These are phyloP conservation scores for Scutellaria galericulata DNA, from an alignment of 257 asterid genomes.

Conservation along the genomic window DNA sequence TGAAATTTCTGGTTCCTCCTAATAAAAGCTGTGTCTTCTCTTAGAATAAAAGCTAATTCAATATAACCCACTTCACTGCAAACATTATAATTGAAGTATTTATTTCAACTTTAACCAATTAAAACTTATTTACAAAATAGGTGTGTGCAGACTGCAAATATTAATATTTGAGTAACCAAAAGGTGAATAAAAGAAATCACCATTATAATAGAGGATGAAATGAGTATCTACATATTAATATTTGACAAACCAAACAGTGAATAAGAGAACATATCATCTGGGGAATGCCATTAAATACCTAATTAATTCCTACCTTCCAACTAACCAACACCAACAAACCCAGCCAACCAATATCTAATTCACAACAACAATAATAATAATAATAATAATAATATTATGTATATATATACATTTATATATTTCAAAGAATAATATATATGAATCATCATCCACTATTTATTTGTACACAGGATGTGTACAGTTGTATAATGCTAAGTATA, in stretches of 20 bases:
- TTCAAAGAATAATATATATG: too few species aligned
- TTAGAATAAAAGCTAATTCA: slow-evolving; percentile 14
- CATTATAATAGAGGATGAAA: background rate
- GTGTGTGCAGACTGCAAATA: too few species aligned
- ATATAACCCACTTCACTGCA: background rate
- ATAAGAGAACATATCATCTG: slow-evolving; percentile 26
- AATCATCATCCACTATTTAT: too few species aligned
- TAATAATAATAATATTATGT: too few species aligned
- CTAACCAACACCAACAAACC: slow-evolving; percentile 52
- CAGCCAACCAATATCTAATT: slow-evolving; percentile 34
- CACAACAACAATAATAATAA: too few species aligned
- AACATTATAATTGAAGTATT: slow-evolving; percentile 12
- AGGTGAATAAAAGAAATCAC: too few species aligned
- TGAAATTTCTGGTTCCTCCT: slow-evolving; percentile 3
- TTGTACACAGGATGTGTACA: too few species aligned
- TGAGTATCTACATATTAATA: slow-evolving; percentile 20
- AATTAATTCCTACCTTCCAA: slow-evolving; percentile 53
- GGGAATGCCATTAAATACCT: slow-evolving; percentile 28
- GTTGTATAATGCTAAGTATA: too few species aligned
- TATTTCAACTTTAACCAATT: slow-evolving; percentile 19
- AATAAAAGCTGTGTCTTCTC: background rate
- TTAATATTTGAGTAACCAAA: too few species aligned
- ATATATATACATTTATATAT: too few species aligned
- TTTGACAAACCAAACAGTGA: slow-evolving; percentile 19
- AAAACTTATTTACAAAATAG: slow-evolving; percentile 17